Conservation (phyloP, 2,329 filamentous ascomycete species). For the Ophiostoma sp. region DNA sequence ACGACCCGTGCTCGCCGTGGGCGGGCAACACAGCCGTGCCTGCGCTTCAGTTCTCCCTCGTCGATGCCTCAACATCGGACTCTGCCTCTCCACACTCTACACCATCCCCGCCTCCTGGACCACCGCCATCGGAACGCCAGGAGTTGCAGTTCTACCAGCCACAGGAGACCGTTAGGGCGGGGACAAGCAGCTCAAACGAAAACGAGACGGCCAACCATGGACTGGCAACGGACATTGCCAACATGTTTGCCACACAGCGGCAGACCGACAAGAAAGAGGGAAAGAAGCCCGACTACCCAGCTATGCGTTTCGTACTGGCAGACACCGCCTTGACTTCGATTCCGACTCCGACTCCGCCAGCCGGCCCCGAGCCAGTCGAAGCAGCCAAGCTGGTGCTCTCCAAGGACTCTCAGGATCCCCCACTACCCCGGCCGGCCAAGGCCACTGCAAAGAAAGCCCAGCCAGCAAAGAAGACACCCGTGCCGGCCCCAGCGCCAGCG, state of each 20-base stretch:
- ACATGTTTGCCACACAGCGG: not conserved
- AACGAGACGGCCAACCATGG: not conserved
- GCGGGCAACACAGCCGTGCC: not conserved
- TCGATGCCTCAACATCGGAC: not conserved
- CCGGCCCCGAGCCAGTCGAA: not conserved
- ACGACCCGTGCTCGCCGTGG: constrained; percentile 24
- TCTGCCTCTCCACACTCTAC: constrained; percentile 3
- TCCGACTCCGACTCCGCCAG: not conserved
- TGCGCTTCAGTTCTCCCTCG: not conserved
- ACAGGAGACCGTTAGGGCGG: not conserved
- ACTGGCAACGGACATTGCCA: not conserved
- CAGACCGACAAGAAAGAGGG: not conserved
- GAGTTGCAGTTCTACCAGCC: not conserved
- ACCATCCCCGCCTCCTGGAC: not conserved
- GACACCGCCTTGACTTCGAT: not conserved
- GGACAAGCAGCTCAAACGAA: not conserved
- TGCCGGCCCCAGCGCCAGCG: not conserved
- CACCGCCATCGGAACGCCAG: not conserved
- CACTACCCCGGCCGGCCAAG: not conserved
- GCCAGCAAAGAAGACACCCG: not conserved
- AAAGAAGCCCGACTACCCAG: not conserved
- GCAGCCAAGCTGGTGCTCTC: not conserved
- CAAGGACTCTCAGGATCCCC: not conserved
- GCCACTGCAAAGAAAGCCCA: not conserved
- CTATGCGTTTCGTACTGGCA: not conserved